Percentiles rank a stretch among this genome's conserved stretches.
These are phyloP conservation scores for Pichia sorboxylosa DNA, from an alignment of 1,139 yeast genomes.

Conservation along the genomic window DNA sequence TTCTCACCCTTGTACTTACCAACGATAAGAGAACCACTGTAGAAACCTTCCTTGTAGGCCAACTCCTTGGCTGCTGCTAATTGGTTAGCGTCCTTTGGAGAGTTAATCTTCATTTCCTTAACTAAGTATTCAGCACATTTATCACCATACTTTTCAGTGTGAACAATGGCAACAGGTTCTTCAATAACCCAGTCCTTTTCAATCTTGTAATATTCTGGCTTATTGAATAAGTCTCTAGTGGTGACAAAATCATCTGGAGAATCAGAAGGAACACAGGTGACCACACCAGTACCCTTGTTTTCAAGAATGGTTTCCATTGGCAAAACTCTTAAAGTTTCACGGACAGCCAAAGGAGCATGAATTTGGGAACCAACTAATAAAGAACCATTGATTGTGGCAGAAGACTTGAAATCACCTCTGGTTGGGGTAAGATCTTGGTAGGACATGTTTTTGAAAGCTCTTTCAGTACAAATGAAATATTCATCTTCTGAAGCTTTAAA, in stretches of 20 bases:
- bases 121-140: conserved; percentile 78
- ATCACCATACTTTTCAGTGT: conserved; percentile 80
- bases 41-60: conserved; percentile 94
- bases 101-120: conserved; percentile 79
- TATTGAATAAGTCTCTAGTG: conserved; percentile 68
- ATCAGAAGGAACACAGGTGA: conserved; percentile 96
- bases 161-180: conserved; percentile 63
- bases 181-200: conserved; percentile 77
- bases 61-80: conserved; percentile 88
- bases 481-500: conserved; percentile 74
- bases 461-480: conserved; percentile 79
- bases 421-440: conserved; percentile 86
- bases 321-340: conserved; percentile 64
- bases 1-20: conserved; percentile 84
- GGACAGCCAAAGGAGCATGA: conserved; percentile 69
- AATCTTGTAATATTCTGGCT: conserved; percentile 84
- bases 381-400: conserved; percentile 53
- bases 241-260: conserved; percentile 96
- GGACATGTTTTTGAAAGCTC: conserved; percentile 98
- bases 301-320: conserved; percentile 98
- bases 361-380: conserved; percentile 77
- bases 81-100: conserved; percentile 84
- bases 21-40: conserved; percentile 68
- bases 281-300: conserved; percentile 96
- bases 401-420: conserved; percentile 67